Evolutionary conservation across 2,329 filamentous ascomycete species (phyloP), one percentile per base, ranked within the genome.

Genomic region (Coleophoma eucalyptorum): DNA sequence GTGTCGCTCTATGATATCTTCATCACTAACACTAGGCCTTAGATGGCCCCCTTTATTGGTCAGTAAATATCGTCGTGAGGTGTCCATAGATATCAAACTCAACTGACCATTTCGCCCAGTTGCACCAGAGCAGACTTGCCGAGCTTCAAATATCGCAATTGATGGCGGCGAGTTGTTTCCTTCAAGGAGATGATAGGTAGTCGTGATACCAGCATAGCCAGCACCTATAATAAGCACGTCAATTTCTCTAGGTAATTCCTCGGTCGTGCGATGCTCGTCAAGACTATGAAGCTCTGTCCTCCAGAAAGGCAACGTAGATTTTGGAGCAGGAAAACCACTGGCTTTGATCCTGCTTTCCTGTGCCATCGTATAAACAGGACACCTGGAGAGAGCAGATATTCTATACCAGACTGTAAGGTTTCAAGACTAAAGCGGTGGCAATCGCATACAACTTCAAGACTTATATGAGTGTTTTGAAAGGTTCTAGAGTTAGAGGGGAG

Each of bases 101-200:
- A 7, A 26, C 21, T 26, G 21, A 26, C 21, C 72, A 6, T 73
- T 56, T 50, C 59, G 49, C 16, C 56, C 56, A 4, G 72, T 74
- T 3, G 73, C 73, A 5, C 72, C 72, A 15, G 69, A 74, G 50
- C 71, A 73, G 1, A 63, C 65, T 49, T 67, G 59, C 18, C 71
- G 58, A 1, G 69, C 70, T 51, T 74, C 72, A 0, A 74, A 56
- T 21, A 73, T 65, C 1, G 67, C 54, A 26, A 71, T 66, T 0
- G 63, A 67, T 32, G 52, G 45, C 5, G 41, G 19, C 19, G 58
- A 50, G 15, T 43, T 16, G 18, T 61, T 58, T 26, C 21, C 21
- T 4, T 62, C 64, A n/a, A 68, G 51, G 2, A 73, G 49, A 49
- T 58, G 49, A 33, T 55, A 57, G 12, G 56, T 54, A 7, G 50